These are phyloP conservation scores for Dalechampia spathulata DNA, from an alignment of 441 rosid genomes.

Conservation along the genomic window DNA sequence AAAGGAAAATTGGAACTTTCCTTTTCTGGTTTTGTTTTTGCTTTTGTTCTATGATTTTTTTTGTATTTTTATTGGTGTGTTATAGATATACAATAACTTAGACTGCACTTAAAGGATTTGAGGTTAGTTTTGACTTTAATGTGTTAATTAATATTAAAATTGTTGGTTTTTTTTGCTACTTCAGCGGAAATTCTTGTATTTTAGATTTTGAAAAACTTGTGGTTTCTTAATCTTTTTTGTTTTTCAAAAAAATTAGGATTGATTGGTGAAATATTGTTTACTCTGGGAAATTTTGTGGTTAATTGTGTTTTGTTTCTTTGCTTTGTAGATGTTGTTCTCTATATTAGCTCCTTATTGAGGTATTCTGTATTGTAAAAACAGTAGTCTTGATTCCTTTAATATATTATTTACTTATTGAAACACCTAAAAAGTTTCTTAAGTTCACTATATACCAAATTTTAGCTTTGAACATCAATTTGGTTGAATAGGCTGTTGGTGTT, in stretches of 20 bases:
- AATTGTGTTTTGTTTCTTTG: too few relatives aligned
- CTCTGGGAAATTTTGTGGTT: too few relatives aligned
- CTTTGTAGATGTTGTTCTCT: too few relatives aligned
- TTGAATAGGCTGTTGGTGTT: constrained; percentile 11
- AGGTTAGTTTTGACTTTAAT: not conserved
- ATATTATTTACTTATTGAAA: not conserved
- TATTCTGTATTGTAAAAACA: not conserved
- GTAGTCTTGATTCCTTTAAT: not conserved
- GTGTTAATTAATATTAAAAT: not conserved
- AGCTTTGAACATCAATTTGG: not conserved
- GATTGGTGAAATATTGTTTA: too few relatives aligned
- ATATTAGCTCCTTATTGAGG: not conserved
- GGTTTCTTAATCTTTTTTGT: too few relatives aligned
- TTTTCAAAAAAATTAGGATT: too few relatives aligned
- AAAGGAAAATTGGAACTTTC: not conserved
- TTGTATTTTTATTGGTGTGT: not conserved
- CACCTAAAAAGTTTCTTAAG: not conserved
- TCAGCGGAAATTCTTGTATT: not conserved
- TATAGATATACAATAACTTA: not conserved
- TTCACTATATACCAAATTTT: not conserved
- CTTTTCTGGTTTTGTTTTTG: not conserved
- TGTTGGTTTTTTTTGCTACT: not conserved
- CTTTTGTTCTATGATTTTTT: not conserved
- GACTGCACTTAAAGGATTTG: constrained; percentile 7
- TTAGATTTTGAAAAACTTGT: not conserved